Percentiles rank a stretch among this genome's conserved stretches.
Conservation (phyloP, 805 yeast genomes). For the Sugiyamaella marilandica region DNA sequence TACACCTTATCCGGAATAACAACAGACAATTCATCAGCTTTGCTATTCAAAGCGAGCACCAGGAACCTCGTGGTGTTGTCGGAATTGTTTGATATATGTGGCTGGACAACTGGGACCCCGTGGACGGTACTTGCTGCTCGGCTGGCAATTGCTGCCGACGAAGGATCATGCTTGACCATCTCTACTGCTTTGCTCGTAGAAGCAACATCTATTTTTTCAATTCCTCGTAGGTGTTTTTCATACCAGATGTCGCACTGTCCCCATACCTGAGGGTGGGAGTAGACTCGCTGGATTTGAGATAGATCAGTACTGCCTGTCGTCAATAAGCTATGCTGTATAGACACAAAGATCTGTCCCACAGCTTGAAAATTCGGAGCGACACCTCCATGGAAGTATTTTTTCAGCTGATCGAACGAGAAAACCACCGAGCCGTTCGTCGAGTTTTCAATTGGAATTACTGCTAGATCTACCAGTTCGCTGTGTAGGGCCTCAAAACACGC, state of each 20-base stretch:
- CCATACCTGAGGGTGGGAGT: slow-evolving; percentile 98
- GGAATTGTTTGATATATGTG: slow-evolving; percentile 62
- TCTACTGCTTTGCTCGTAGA: slow-evolving; percentile 88
- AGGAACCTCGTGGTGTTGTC: slow-evolving; percentile 86
- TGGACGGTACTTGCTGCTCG: slow-evolving; percentile 59
- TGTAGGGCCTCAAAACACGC: slow-evolving; percentile 60
- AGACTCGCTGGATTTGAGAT: slow-evolving; percentile 49
- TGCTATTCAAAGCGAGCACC: slow-evolving; percentile 30
- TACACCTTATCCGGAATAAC: slow-evolving; percentile 19
- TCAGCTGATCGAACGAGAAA: slow-evolving; percentile 72
- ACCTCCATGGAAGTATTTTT: slow-evolving; percentile 40
- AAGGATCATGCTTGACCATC: slow-evolving; percentile 41
- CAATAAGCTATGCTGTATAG: slow-evolving; percentile 73
- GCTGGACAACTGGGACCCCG: slow-evolving; percentile 48
- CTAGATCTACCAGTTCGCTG: slow-evolving; percentile 49
- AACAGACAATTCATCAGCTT: slow-evolving; percentile 25
- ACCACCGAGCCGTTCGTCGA: slow-evolving; percentile 94
- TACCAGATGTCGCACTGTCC: slow-evolving; percentile 74
- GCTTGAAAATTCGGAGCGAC: slow-evolving; percentile 43
- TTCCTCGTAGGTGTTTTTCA: slow-evolving; percentile 29
- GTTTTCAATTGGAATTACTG: slow-evolving; percentile 88
- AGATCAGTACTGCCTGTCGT: slow-evolving; percentile 38
- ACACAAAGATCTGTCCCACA: slow-evolving; percentile 74
- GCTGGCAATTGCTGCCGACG: slow-evolving; percentile 70
- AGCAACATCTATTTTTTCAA: slow-evolving; percentile 56